A percentile compares a stretch with the other conserved stretches of the same genome.
Evolutionary conservation across 192 early-diverging fungal genomes (phyloP).

Genomic region (Rhizoclosmatium sp.): DNA sequence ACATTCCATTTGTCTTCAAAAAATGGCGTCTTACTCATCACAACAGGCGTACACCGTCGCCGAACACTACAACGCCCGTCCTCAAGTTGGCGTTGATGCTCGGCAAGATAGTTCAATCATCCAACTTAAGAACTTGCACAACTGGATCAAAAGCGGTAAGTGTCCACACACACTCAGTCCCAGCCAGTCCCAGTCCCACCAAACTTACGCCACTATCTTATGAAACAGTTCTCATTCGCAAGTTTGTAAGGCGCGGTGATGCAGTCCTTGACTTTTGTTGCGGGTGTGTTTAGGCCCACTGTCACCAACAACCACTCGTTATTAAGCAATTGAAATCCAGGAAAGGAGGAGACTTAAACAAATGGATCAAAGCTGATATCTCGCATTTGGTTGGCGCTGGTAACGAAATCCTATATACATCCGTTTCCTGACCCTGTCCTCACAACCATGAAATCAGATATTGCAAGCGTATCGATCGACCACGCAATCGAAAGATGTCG

Average conservation of each 20-base stretch:
- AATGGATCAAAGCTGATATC: constrained; percentile 73
- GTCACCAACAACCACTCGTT: constrained; percentile 31
- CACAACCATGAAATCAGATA: constrained; percentile 62
- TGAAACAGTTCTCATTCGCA: constrained; percentile 69
- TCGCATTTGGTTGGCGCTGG: constrained; percentile 80
- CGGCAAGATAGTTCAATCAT: constrained; percentile 87
- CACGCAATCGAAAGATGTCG: constrained; percentile 80
- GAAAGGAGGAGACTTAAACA: constrained; percentile 50
- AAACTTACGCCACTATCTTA: too few relatives aligned
- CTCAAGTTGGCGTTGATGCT: constrained; percentile 75
- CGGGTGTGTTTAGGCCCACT: constrained; percentile 71
- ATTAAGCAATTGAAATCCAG: not conserved
- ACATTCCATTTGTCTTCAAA: too few relatives aligned
- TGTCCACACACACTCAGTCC: not conserved
- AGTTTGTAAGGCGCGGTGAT: constrained; percentile 62
- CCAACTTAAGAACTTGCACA: constrained; percentile 90
- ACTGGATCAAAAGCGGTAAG: constrained; percentile 88
- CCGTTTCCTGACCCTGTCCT: not conserved
- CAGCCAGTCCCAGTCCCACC: too few relatives aligned
- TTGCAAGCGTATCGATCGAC: constrained; percentile 83
- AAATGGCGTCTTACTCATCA: not conserved
- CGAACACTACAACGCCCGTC: constrained; percentile 69
- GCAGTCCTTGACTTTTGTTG: constrained; percentile 89
- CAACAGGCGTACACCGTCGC: constrained; percentile 29
- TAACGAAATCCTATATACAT: constrained; percentile 33